Base-by-base conservation (phyloP, 2,329 filamentous ascomycete genomes). In the Chrysoporthe austroafricana region DNA sequence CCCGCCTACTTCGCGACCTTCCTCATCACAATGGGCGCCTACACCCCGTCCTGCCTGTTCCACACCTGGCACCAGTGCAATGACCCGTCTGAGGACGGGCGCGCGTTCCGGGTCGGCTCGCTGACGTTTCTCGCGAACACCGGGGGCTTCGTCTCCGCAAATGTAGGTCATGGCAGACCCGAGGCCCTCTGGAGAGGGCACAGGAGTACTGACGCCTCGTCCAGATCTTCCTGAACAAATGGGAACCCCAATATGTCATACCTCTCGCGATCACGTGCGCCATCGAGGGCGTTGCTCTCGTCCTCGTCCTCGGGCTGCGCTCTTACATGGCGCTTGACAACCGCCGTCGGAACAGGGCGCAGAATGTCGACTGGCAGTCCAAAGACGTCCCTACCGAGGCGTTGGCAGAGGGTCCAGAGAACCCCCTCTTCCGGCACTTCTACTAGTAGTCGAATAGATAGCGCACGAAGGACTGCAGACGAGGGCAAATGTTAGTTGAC, bases 61-160 rank as follows among this genome's bases (percentile, higher is more conserved):
- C 54, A 58, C 50, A 43, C 62, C 18, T 64, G 62, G 62, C 54
- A 64, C n/a, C 48, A 64, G 36, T 56, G 52, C 34, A 64, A 64
- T 36, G 54, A 56, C 11, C 62, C 52, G 13, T 58, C 48, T 3
- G 62, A 64, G 32, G 62, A 58, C n/a, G 46, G 62, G 2, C 61
- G 61, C 1, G 61, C 61, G 39, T 61, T 61, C 32, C 54, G 54
- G 21, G 32, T 57, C 8, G 54, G 54, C 21, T 13, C 32, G 3
- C 54, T 57, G 5, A 57, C 54, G 32, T 57, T 57, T 18, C 54
- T 57, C 21, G 54, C 54, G 13, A 57, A 57, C 32, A 57, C 54
- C 2, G 54, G 54, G 13, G 32, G 21, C 21, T 57, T 57, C 32
- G 54, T 57, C 54, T 57, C 54, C 32, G 54, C 54, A 13, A 57